Percentiles rank a stretch among this genome's conserved stretches.
Conservation (phyloP, 495 filamentous ascomycete genomes). For the Hyaloscypha bicolor region DNA sequence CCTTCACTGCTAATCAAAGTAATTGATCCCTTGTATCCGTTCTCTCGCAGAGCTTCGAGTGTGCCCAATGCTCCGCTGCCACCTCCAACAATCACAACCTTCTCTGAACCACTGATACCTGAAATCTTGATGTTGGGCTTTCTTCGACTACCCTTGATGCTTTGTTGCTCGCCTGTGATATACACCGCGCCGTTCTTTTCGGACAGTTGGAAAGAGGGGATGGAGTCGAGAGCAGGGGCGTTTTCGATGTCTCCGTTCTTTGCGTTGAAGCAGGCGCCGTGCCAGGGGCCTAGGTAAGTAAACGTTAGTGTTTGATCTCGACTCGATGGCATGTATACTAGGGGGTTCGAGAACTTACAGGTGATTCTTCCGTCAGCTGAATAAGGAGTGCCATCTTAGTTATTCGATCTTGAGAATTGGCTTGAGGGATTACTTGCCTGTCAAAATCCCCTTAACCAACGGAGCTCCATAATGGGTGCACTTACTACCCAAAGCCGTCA, state of each 20-base stretch:
- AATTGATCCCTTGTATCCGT: conserved; percentile 78
- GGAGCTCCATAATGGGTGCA: conserved; percentile 97
- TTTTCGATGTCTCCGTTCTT: conserved; percentile 93
- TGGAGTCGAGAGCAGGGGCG: conserved; percentile 81
- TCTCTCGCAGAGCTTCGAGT: conserved; percentile 77
- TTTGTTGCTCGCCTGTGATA: conserved; percentile 75
- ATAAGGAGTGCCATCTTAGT: not conserved
- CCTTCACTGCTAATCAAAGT: conserved; percentile 85
- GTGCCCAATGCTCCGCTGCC: conserved; percentile 82
- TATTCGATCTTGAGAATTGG: not conserved
- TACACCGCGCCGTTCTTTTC: conserved; percentile 83
- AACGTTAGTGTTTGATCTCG: not conserved
- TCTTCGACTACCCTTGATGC: conserved; percentile 76
- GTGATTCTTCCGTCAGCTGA: conserved; percentile 71
- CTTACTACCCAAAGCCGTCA: conserved; percentile 79
- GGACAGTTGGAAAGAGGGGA: conserved; percentile 76
- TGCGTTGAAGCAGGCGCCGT: conserved; percentile 93
- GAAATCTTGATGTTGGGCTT: conserved; percentile 72
- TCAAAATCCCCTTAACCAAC: conserved; percentile 78
- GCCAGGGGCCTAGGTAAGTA: conserved; percentile 63
- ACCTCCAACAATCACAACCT: conserved; percentile 86
- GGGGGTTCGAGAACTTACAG: conserved; percentile 44
- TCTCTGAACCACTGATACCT: conserved; percentile 58
- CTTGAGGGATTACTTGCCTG: conserved; percentile 39
- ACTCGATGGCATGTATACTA: not conserved